Conservation (phyloP, 257 asterid genomes). For the Fraxinus cuspidata region DNA sequence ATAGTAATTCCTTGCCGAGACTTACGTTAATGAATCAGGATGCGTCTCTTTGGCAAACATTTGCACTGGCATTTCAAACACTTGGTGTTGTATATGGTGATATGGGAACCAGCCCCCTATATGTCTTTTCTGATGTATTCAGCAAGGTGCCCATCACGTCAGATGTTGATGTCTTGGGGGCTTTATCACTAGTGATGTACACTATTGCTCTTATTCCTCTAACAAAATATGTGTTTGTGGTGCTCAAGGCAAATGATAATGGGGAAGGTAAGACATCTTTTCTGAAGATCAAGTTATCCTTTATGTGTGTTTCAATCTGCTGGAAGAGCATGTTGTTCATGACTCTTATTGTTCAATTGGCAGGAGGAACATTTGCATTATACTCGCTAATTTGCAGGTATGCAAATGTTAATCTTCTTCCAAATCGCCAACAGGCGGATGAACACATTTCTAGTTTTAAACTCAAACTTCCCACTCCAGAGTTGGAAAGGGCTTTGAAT, state of each 20-base stretch:
- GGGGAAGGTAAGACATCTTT: constrained; percentile 72
- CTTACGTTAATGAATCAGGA: constrained; percentile 47
- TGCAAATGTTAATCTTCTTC: constrained; percentile 89
- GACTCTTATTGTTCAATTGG: constrained; percentile 29
- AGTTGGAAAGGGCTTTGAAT: constrained; percentile 81
- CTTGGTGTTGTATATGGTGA: constrained; percentile 98
- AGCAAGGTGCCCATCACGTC: constrained; percentile 85
- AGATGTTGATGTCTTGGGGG: constrained; percentile 83
- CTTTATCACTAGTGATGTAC: constrained; percentile 86
- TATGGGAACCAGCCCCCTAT: constrained; percentile 95
- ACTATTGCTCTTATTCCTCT: constrained; percentile 89
- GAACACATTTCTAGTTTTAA: constrained; percentile 85
- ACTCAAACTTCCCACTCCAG: constrained; percentile 92
- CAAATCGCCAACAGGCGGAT: constrained; percentile 82
- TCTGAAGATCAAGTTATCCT: not conserved
- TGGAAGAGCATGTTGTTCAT: constrained; percentile 24
- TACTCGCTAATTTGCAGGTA: constrained; percentile 89
- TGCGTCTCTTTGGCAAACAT: constrained; percentile 60
- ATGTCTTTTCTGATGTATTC: constrained; percentile 83
- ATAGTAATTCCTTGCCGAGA: constrained; percentile 2
- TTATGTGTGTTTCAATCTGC: constrained; percentile 11
- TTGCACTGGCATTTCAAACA: constrained; percentile 88
- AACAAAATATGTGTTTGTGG: constrained; percentile 80
- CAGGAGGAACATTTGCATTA: constrained; percentile 97
- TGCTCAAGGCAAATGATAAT: constrained; percentile 86